Percentiles rank a stretch among this genome's conserved stretches.
These are phyloP conservation scores for Neonectria sp. DNA, from an alignment of 2,329 filamentous ascomycete genomes.

Conservation along the genomic window DNA sequence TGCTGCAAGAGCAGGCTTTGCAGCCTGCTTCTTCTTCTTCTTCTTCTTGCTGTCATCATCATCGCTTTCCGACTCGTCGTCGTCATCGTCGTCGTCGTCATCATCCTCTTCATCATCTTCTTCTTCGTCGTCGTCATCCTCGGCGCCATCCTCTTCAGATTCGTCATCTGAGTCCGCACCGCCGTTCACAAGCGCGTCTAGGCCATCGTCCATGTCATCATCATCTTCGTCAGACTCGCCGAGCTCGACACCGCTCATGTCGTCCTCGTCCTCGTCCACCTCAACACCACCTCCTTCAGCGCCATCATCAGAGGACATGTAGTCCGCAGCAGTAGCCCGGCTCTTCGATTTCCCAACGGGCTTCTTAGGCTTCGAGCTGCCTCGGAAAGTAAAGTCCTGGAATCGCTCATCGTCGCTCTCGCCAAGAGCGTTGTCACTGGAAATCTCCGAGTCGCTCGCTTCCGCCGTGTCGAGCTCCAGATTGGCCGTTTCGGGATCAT, in stretches of 20 bases:
- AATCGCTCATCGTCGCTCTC: slow-evolving; percentile 89
- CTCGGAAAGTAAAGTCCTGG: slow-evolving; percentile 77
- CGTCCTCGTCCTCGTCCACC: slow-evolving; percentile 54
- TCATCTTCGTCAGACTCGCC: slow-evolving; percentile 56
- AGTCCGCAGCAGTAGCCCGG: slow-evolving; percentile 70
- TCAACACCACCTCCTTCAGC: slow-evolving; percentile 44
- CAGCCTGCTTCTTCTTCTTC: slow-evolving; percentile 43
- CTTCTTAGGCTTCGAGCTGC: slow-evolving; percentile 67
- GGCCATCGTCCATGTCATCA: slow-evolving; percentile 57
- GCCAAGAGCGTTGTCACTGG: slow-evolving; percentile 80
- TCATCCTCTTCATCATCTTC: slow-evolving; percentile 52
- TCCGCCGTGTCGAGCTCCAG: slow-evolving; percentile 65
- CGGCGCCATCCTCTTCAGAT: slow-evolving; percentile 54
- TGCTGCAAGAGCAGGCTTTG: slow-evolving; percentile 53
- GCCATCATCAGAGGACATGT: slow-evolving; percentile 65
- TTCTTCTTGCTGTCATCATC: slow-evolving; percentile 51
- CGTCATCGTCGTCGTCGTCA: slow-evolving; percentile 54
- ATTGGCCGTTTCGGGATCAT: slow-evolving; percentile 70
- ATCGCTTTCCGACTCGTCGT: slow-evolving; percentile 56
- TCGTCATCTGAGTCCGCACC: slow-evolving; percentile 52
- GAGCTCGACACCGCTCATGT: slow-evolving; percentile 54
- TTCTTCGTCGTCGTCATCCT: slow-evolving; percentile 53
- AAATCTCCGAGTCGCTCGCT: slow-evolving; percentile 73
- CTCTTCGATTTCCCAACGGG: slow-evolving; percentile 54
- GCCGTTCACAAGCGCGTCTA: slow-evolving; percentile 53